Base-by-base conservation (phyloP, 164 flowering plant genomes). In the Warburgia ugandensis region DNA sequence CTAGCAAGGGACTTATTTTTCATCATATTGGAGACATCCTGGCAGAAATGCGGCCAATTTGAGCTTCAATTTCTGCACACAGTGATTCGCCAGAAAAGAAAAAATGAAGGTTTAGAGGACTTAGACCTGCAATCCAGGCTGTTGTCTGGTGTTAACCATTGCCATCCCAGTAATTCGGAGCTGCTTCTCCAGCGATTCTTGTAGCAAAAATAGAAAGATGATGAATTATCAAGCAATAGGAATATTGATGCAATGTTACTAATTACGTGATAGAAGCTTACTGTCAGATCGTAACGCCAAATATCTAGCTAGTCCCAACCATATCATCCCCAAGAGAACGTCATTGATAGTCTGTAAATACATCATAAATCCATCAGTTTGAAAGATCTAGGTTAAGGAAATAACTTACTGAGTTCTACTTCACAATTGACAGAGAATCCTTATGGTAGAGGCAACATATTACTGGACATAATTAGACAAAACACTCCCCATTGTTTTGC, bases 281-380 rank as follows among this genome's bases (percentile, higher is more conserved):
- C 94, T 71, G 3, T 65, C 61, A 11, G 78, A 54, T 43, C 62
- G 62, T 14, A 52, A 31, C 41, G 75, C 78, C 63, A 85, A 52
- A 59, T 84, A 89, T 65, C 66, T 69, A 10, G 86, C 68, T 8
- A 89, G 54, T 39, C 94, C 97, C 6, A 53, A 49, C 40, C 91
- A 73, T 46, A 89, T 63, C 7, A 83, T 64, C 44, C 83, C 90
- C 20, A 85, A 74, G 21, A 89, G 83, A 66, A 85, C 95, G 54
- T 89, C 97, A 51, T 89, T 89, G 12, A 85, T 71, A 6, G 94
- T 89, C 91, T 88, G 89, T 67, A 69, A 23, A 12, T n/a, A n/a
- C 10, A 52, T 28, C 31, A 39, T 20, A 36, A 14, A 33, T n/a
- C n/a, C n/a, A n/a, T n/a, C n/a, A n/a, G n/a, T n/a, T n/a, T n/a